Evolutionary conservation across 2,329 filamentous ascomycete genomes (phyloP).

Genomic region (Pseudophaeomoniella oleicola): DNA sequence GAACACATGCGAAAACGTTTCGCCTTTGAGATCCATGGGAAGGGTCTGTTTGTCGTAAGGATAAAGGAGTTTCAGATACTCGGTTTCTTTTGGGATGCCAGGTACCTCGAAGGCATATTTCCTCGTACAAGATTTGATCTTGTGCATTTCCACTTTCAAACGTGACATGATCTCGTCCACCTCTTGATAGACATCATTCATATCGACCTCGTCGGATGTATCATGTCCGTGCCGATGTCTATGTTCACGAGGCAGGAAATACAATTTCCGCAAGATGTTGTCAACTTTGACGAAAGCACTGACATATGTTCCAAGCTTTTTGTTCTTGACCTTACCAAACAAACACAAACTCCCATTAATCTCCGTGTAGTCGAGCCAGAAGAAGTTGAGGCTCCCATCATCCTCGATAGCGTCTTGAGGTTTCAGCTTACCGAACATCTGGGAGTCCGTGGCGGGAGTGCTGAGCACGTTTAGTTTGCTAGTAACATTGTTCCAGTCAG

Average conservation of each 20-base stretch:
- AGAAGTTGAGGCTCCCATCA: conserved; percentile 83
- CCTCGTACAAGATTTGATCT: conserved; percentile 76
- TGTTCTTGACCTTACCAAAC: conserved; percentile 92
- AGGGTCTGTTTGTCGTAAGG: conserved; percentile 73
- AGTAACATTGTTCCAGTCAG: conserved; percentile 78
- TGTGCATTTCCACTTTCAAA: conserved; percentile 75
- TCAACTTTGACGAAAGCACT: conserved; percentile 96
- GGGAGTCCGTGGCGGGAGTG: conserved; percentile 50
- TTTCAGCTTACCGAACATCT: conserved; percentile 63
- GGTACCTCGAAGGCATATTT: conserved; percentile 94
- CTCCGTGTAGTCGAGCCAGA: conserved; percentile 95
- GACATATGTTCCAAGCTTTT: conserved; percentile 60
- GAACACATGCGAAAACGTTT: conserved; percentile 90
- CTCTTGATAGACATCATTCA: conserved; percentile 82
- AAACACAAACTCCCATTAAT: conserved; percentile 81
- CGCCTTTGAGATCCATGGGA: conserved; percentile 55
- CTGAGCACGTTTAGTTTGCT: conserved; percentile 74
- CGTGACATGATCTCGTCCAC: conserved; percentile 79
- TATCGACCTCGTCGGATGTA: conserved; percentile 64
- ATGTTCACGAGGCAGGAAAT: conserved; percentile 69
- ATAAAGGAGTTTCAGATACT: conserved; percentile 93
- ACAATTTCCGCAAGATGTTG: conserved; percentile 84
- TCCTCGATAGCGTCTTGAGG: conserved; percentile 79
- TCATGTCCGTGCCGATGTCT: conserved; percentile 45
- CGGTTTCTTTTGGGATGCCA: conserved; percentile 70